Conservation (phyloP, 2,329 filamentous ascomycete species). For the Emergomyces pasteurianus region DNA sequence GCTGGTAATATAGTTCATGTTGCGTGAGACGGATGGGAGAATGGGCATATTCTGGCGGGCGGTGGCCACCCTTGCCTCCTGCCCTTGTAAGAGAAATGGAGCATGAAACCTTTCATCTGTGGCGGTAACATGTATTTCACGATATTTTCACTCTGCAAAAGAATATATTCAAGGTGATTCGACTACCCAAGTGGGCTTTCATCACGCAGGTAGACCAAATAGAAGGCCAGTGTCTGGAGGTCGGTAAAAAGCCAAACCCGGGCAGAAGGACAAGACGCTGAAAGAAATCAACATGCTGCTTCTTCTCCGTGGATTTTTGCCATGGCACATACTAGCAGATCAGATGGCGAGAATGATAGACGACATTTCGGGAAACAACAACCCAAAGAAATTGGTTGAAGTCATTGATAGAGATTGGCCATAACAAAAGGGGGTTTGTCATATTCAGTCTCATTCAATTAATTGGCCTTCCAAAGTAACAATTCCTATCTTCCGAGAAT, state of each 20-base stretch:
- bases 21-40: not conserved
- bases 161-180: too few relatives aligned
- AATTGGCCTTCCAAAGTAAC: not conserved
- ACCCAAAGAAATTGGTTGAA: not conserved
- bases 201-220: not conserved
- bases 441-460: too few relatives aligned
- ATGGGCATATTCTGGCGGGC: not conserved
- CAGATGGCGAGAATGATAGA: not conserved
- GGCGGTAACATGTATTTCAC: not conserved
- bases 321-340: not conserved
- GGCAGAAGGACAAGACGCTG: not conserved
- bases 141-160: too few relatives aligned
- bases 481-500: not conserved
- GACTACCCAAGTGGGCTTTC: not conserved
- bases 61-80: not conserved
- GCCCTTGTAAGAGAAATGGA: not conserved
- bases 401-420: not conserved
- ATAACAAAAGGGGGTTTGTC: not conserved
- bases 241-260: not conserved
- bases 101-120: not conserved
- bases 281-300: not conserved
- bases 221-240: not conserved
- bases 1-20: not conserved
- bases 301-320: not conserved
- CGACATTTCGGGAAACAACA: not conserved